Base-by-base conservation (phyloP, 495 filamentous ascomycete species). In the Penicillium silybi region DNA sequence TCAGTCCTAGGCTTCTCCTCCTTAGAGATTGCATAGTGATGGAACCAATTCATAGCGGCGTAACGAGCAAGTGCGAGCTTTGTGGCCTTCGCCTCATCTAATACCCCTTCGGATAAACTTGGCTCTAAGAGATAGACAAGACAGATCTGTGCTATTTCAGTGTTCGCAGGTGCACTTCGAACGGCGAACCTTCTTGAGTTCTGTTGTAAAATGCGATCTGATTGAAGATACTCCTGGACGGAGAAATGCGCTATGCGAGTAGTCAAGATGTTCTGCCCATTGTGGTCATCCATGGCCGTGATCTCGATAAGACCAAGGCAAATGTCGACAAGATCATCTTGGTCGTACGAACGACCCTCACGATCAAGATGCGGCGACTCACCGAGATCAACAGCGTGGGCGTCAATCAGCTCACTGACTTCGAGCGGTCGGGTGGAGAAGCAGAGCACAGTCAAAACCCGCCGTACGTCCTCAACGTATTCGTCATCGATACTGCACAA, bases 171-270 rank as follows among this genome's bases (percentile, higher is more conserved):
- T 15, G 38, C 43, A 22, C 41, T 51, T 23, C 13, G 39, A n/a
- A 73, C 22, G 10, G 56, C 57, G 41, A 63, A 72, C 4, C 13
- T 29, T 20, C 10, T 42, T 37, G 62, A 54, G 35, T 61, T 63
- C 32, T 59, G 54, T 19, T 65, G 55, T 2, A 27, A 37, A 74
- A n/a, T n/a, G n/a, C n/a, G 65, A 47, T 74, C n/a, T n/a, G n/a
- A n/a, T n/a, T n/a, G n/a, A n/a, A n/a, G n/a, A n/a, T n/a, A n/a
- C n/a, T n/a, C n/a, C 42, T 68, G 65, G 5, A 73, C 65, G 6
- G 71, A 73, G 50, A 67, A 71, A 52, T 75, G 70, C 17, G 70
- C 64, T 29, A 74, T 65, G 9, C 60, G 65, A 49, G 61, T 55
- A 15, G 38, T 52, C 19, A 8, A 11, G 13, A 8, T 43, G 16